Base-by-base conservation (phyloP, 1,284 basidiomycete genomes). In the Tilletia caries region DNA sequence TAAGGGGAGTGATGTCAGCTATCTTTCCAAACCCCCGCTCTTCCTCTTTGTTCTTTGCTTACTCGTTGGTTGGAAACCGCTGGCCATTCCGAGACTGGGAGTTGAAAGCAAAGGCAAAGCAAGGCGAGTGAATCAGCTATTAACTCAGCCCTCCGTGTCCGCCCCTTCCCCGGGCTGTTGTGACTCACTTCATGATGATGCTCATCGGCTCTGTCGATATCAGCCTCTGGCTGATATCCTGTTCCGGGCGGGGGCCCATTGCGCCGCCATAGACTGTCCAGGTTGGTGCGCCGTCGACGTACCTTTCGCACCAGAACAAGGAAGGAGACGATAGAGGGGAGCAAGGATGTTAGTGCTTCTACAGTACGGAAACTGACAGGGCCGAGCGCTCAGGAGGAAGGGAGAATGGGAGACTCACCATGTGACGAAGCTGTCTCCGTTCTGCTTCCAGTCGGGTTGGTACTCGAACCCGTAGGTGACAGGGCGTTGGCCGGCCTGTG, bases 241-340 rank as follows among this genome's bases (percentile, higher is more conserved):
- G 60, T 4, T 67, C 64, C 10, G 64, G 25, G 10, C 44, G 13
- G 2, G 71, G 50, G 15, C 54, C 68, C 23, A 72, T 13, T 12
- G 71, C 62, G 13, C 15, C 60, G 41, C 69, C 71, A 4, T 48
- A 67, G 13, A 65, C 68, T 18, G 68, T 67, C 69, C 71, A 73
- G 29, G 69, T 67, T 33, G 54, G 46, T 48, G 68, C 65, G 46
- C 69, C 71, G 29, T 73, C 69, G 37, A 73, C 64, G 54, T 71
- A 81, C 73, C 58, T 62, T 12, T 25, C n/a, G n/a, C n/a, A n/a
- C n/a, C n/a, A n/a, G n/a, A n/a, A n/a, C n/a, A 41, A 41, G 8
- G 10, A 41, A 10, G 37, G 37, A 10, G 10, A 41, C 8, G 37
- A 41, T 41, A 15, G 10, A 15, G 10, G 37, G 37, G 37, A 41